These are phyloP conservation scores for Eragrostis curvula DNA, from an alignment of 176 grass and related monocot genomes.

Conservation along the genomic window DNA sequence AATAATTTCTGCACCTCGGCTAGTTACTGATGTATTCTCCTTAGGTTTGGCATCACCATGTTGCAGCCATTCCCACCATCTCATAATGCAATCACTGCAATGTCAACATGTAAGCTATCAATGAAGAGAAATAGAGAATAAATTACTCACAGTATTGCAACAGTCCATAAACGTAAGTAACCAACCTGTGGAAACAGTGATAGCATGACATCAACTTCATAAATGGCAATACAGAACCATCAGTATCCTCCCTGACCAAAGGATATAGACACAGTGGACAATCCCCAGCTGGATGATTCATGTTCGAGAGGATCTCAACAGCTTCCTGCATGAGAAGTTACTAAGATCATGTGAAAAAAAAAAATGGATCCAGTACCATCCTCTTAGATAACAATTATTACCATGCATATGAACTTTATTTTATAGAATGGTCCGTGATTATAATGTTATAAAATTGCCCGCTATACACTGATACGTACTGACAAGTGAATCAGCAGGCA, in stretches of 20 bases:
- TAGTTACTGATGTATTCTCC: conserved; percentile 27
- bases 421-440: background rate
- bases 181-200: conserved; percentile 94
- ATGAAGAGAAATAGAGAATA: conserved; percentile 21
- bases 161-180: conserved; percentile 9
- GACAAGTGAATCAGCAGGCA: background rate
- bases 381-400: background rate
- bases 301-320: conserved; percentile 76
- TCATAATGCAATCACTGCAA: conserved; percentile 80
- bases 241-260: conserved; percentile 64
- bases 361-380: conserved; percentile 4
- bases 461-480: background rate
- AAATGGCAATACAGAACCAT: conserved; percentile 62
- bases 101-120: conserved; percentile 30
- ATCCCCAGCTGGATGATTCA: conserved; percentile 98
- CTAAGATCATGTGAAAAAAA: conserved; percentile 29
- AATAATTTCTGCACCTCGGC: conserved; percentile 42
- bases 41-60: conserved; percentile 39
- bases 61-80: conserved; percentile 90
- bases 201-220: conserved; percentile 99
- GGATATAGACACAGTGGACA: conserved; percentile 94
- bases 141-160: conserved; percentile 8
- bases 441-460: too few species aligned
- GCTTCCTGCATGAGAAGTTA: conserved; percentile 70
- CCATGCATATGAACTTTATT: background rate